Evolutionary conservation across 441 rosid genomes (phyloP), one percentile per base, ranked within the genome.

Genomic region (California macrophylla): DNA sequence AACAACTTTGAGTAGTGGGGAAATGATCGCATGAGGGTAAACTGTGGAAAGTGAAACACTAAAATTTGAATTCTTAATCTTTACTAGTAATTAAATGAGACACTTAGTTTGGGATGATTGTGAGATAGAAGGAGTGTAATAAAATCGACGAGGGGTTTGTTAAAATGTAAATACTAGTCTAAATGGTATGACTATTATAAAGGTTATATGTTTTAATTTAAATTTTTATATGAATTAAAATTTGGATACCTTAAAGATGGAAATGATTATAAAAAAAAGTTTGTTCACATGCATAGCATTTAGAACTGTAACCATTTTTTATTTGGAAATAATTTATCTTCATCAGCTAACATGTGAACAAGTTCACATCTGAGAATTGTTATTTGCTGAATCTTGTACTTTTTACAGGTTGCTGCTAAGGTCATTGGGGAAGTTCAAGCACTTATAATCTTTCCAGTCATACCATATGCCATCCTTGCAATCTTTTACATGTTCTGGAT

Each of bases 361-460:
- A 40, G 0, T 45, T 45, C 15, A 13, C 52, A 13, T 45, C 52
- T 0, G 5, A 1, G 0, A 45, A 52, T 21, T 2, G 12, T 18
- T 54, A 3, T 50, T 16, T 7, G 24, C 74, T 60, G 42, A 50
- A 75, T 66, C 54, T 68, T 34, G 15, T 70, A 5, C 34, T 66
- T n/a, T 74, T n/a, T 75, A 66, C 88, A 94, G 97, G 98, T 94
- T 64, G 97, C 97, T 74, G 97, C 98, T 13, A 94, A 94, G 80
- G 96, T 94, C 69, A 86, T 94, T 25, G 96, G 97, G 78, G 98
- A 94, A 85, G 96, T 90, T 77, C 97, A 85, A 76, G 98, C 97
- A 1, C 88, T 94, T 74, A 87, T 94, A 63, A 85, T 94, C 66
- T 94, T 86, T 80, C 97, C 98, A 1, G 74, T 86, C 79, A 83